Evolutionary conservation across 768 basidiomycete genomes (phyloP), one percentile per base, ranked within the genome.

Genomic region (Sarcomyxa edulis): DNA sequence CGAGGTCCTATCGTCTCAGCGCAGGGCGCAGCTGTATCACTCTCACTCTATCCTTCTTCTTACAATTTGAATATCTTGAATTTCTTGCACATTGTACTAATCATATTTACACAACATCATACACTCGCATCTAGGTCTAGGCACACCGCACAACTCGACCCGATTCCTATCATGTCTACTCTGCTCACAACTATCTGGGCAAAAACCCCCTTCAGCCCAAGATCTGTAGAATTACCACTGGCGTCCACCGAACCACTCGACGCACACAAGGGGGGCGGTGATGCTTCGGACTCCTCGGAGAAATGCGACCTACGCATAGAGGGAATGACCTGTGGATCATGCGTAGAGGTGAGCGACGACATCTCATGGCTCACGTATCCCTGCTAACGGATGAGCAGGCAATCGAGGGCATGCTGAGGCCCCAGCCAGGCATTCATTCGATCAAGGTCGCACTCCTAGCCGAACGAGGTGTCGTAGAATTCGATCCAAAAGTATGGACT

Each of bases 381-480:
- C 19, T 11, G 16, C 37, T 29, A n/a, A 12, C 7, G 20, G 18
- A 19, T 28, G 24, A 18, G 9, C 45, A 90, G 84, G 78, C 86
- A 10, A 93, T 94, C 40, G 92, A 95, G 56, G 78, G 81, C 27
- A 84, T 85, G 69, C 73, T 95, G 15, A 69, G 81, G 52, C 69
- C 68, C 12, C 89, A 94, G 57, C 65, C 78, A n/a, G 96, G 96
- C n/a, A 93, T 99, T 35, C 64, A 80, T 44, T 87, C 84, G 8
- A 64, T 96, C 44, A 91, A 92, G 55, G 93, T 99, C n/a, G 94
- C 94, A 16, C 73, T 99, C n/a, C 74, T 99, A 18, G 91, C 96
- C 9, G 95, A 99, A 59, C 81, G 95, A 10, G 95, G 83, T 3
- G 74, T 90, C 32, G 66, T 99, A 47, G 92, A 95, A 56, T 99